Conservation (phyloP, 2,329 filamentous ascomycete species). For the Colletotrichum sp. region DNA sequence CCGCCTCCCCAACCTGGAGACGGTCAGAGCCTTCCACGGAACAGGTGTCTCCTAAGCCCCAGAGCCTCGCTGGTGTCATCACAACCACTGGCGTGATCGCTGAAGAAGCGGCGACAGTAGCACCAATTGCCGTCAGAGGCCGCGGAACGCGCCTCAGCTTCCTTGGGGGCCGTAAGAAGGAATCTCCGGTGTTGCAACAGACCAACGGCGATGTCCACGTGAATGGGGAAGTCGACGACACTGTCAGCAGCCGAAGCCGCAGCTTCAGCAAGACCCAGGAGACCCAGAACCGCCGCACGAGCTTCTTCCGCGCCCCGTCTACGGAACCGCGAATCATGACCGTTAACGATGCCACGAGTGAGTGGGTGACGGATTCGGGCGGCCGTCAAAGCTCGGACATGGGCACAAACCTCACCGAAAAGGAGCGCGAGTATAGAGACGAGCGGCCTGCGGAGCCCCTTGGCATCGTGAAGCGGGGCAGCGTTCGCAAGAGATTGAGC, state of each 20-base stretch:
- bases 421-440: slow-evolving; percentile 30
- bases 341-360: slow-evolving; percentile 22
- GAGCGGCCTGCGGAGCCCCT: slow-evolving; percentile 7
- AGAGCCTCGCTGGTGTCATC: slow-evolving; percentile 37
- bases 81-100: slow-evolving; percentile 36
- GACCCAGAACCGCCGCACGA: slow-evolving; percentile 41
- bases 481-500: slow-evolving; percentile 80
- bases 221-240: slow-evolving; percentile 32
- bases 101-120: slow-evolving; percentile 56
- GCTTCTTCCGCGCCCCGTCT: slow-evolving; percentile 49
- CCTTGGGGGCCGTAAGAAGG: slow-evolving; percentile 58
- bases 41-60: slow-evolving; percentile 31
- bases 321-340: slow-evolving; percentile 23
- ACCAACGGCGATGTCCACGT: slow-evolving; percentile 31
- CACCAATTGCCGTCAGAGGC: slow-evolving; percentile 54
- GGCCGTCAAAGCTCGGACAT: slow-evolving; percentile 28
- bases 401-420: slow-evolving; percentile 22
- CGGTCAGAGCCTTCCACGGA: slow-evolving; percentile 53
- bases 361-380: slow-evolving; percentile 36
- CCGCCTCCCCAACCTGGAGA: slow-evolving; percentile 50
- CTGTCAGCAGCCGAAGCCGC: slow-evolving; percentile 28
- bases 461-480: slow-evolving; percentile 57
- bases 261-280: slow-evolving; percentile 32
- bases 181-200: slow-evolving; percentile 30
- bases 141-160: slow-evolving; percentile 63